Conservation (phyloP, 2,329 filamentous ascomycete genomes). For the Fusarium tricinctum region DNA sequence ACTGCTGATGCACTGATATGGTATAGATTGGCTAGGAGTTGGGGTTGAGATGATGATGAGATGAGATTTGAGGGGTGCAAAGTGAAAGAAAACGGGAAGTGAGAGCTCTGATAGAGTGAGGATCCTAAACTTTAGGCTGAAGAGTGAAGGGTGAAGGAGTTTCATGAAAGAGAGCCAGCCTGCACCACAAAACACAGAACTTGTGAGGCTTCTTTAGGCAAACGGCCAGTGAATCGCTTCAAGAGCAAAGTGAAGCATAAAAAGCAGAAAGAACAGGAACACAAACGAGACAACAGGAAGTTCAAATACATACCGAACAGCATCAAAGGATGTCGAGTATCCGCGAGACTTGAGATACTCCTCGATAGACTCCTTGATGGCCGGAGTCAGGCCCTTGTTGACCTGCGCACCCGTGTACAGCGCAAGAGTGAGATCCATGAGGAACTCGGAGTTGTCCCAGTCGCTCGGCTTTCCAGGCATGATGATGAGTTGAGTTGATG, state of each 20-base stretch:
- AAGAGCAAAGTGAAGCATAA: constrained; percentile 1
- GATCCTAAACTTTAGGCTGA: constrained; percentile 12
- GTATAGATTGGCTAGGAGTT: neutral
- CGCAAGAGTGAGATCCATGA: constrained; percentile 53
- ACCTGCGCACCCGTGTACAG: constrained; percentile 52
- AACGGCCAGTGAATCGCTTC: neutral
- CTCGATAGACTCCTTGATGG: constrained; percentile 52
- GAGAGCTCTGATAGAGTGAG: neutral
- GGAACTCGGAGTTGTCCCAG: constrained; percentile 55
- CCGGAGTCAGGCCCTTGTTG: constrained; percentile 47
- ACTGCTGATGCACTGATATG: constrained; percentile 1
- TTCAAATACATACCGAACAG: constrained; percentile 57
- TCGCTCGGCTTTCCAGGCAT: constrained; percentile 43
- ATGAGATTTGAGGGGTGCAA: neutral
- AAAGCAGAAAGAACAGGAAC: neutral
- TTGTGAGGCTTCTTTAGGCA: too few species aligned
- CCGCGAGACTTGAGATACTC: constrained; percentile 53
- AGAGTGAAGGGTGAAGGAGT: neutral
- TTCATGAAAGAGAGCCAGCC: neutral
- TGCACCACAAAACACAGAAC: neutral
- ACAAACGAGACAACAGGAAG: neutral
- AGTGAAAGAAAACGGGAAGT: neutral
- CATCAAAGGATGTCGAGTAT: constrained; percentile 60
- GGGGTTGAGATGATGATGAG: neutral
- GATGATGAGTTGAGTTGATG: neutral